Evolutionary conservation across 805 yeast genomes (phyloP).

Genomic region (Lipomyces lipofer): DNA sequence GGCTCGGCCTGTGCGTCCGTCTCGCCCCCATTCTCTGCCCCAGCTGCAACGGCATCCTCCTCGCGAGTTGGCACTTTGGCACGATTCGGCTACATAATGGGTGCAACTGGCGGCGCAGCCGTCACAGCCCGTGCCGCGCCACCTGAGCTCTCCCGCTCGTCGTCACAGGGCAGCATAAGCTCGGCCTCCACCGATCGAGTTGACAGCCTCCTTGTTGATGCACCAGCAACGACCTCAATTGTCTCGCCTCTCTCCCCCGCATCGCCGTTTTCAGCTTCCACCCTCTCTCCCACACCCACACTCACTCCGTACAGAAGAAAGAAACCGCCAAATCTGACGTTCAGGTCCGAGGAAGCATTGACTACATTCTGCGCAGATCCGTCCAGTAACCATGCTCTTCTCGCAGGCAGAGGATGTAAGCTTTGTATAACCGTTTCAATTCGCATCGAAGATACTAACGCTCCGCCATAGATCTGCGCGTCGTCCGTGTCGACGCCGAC

Average conservation of each 20-base stretch:
- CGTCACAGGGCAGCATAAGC: not conserved
- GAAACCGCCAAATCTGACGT: conserved; percentile 9
- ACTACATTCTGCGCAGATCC: conserved; percentile 22
- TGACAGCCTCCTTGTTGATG: too few relatives aligned
- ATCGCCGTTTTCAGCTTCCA: not conserved
- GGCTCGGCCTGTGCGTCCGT: not conserved
- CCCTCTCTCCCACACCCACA: not conserved
- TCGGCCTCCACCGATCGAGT: not conserved
- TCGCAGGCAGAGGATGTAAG: conserved; percentile 28
- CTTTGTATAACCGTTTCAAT: not conserved
- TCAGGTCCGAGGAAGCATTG: conserved; percentile 13
- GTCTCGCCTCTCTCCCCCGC: conserved; percentile 1
- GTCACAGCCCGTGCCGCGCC: not conserved
- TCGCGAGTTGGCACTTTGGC: conserved; percentile 17
- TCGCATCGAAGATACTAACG: not conserved
- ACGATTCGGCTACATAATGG: conserved; percentile 14
- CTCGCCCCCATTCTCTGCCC: not conserved
- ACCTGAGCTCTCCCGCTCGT: not conserved
- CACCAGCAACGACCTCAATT: not conserved
- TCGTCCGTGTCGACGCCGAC: conserved; percentile 16
- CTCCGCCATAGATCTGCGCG: conserved; percentile 8
- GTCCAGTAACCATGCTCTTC: conserved; percentile 15
- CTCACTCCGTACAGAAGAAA: too few relatives aligned
- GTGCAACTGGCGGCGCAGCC: conserved; percentile 8
- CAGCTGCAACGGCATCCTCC: conserved; percentile 2